Conservation (phyloP, 2,329 filamentous ascomycete genomes). For the Aspergillus neotritici region DNA sequence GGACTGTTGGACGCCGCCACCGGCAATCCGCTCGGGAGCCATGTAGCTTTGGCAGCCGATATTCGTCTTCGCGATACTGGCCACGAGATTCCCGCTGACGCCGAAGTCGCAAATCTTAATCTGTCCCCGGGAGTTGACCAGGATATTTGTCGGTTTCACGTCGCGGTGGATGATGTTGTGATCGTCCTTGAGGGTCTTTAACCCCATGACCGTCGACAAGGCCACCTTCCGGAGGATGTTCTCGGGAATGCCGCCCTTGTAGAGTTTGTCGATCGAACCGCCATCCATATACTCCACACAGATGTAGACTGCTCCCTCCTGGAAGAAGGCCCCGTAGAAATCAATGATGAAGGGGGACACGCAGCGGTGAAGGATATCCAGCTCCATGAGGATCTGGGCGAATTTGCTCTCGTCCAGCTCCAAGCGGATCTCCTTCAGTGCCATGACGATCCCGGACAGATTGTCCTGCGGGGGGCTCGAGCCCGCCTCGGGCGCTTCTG, state of each 20-base stretch:
- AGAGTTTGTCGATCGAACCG: conserved; percentile 94
- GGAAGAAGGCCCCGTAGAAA: conserved; percentile 98
- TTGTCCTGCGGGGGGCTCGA: conserved; percentile 18
- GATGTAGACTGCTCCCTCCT: conserved; percentile 97
- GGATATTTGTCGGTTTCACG: conserved; percentile 98
- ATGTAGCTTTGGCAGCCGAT: conserved; percentile 99
- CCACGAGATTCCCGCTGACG: conserved; percentile 91
- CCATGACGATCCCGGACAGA: conserved; percentile 72
- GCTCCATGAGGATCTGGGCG: conserved; percentile 92
- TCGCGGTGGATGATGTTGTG: conserved; percentile 99
- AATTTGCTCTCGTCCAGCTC: conserved; percentile 97
- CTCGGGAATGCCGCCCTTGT: conserved; percentile 84
- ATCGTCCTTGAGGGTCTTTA: conserved; percentile 91
- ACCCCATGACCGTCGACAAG: conserved; percentile 78
- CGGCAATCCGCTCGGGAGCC: conserved; percentile 92
- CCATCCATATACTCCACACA: conserved; percentile 99
- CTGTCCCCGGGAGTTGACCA: conserved; percentile 82
- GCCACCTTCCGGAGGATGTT: conserved; percentile 84
- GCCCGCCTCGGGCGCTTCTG: conserved; percentile 17
- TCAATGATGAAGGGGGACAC: conserved; percentile 95
- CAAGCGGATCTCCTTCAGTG: conserved; percentile 97
- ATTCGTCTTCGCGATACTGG: conserved; percentile 96
- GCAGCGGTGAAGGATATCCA: conserved; percentile 92
- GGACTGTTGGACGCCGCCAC: conserved; percentile 68
- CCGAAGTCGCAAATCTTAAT: conserved; percentile 99